Base-by-base conservation (phyloP, 805 yeast genomes). In the Yamadazyma tumulicola region DNA sequence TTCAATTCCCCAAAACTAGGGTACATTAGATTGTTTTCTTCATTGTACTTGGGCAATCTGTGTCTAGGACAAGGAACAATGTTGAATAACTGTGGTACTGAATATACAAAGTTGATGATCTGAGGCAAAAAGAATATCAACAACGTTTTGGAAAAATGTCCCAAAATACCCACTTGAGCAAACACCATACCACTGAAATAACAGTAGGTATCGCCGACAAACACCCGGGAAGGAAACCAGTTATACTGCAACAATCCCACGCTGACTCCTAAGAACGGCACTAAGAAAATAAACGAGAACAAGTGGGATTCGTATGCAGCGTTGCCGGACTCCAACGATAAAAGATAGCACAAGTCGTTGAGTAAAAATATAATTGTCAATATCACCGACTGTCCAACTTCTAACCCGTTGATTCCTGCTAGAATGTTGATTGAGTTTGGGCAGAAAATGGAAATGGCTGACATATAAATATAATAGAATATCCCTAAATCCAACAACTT, bases 161-260 rank as follows among this genome's bases (percentile, higher is more conserved):
- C 97, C 39, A 86, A 71, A 22, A 93, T 93, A 1, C 97, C 97
- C 19, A 86, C 96, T 18, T 89, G 93, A 0, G 97, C 98, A 59
- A 93, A 88, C 1, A 93, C 95, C 98, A 93, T 93, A 3, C 99
- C 99, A 17, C 96, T 87, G 59, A 93, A 89, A 61, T 93, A 93
- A 62, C 99, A 93, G 67, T 84, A 93, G 0, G 98, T 91, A 55
- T 93, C 99, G 19, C 99, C 99, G 6, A 93, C 99, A 62, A 93
- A 93, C 1, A 87, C 97, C 37, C 64, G 64, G 0, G 98, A 87
- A 0, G 98, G 98, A 66, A 71, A 93, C 82, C 89, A 84, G 55
- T 93, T 93, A 66, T 70, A 81, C 47, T 75, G 77, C 47, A 85
- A 74, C 36, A 93, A 62, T 0, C 85, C 95, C 1, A 81, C 42